A percentile compares a stretch with the other conserved stretches of the same genome.
phyloP scores from a whole-genome alignment of 176 grass and related monocot species.

The Aegilops tauschii region DNA sequence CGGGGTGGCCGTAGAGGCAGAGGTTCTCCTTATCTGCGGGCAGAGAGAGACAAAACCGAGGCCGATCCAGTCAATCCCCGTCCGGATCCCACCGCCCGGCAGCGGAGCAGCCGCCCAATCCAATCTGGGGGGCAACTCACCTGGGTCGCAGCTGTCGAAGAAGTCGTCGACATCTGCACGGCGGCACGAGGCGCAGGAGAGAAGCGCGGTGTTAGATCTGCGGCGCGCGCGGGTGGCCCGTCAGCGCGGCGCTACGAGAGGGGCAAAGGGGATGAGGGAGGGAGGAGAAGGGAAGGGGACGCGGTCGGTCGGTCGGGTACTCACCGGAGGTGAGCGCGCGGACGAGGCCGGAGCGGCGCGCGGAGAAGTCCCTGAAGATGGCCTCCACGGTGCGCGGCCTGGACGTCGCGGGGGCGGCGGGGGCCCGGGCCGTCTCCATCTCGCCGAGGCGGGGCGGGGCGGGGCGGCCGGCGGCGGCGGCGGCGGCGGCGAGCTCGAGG shows the following conservation, averaged over 20 bases:
- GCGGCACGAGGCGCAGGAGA: background rate
- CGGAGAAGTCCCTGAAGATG: constrained; percentile 73
- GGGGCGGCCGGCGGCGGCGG: background rate
- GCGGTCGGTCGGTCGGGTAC: background rate
- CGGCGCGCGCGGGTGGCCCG: background rate
- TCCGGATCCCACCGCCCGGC: constrained; percentile 27
- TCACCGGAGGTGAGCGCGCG: constrained; percentile 74
- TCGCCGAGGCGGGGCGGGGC: background rate
- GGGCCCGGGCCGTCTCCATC: constrained; percentile 45
- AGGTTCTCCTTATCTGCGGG: constrained; percentile 66
- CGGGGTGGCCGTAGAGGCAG: constrained; percentile 63
- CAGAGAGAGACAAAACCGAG: background rate
- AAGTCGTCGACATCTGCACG: constrained; percentile 66
- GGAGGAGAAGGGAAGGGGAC: background rate
- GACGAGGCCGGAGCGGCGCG: constrained; percentile 60
- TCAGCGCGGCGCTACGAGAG: background rate
- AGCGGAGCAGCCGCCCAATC: constrained; percentile 19
- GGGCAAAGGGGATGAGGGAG: background rate
- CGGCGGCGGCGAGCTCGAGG: background rate
- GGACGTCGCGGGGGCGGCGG: background rate
- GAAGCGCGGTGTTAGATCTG: constrained; percentile 42
- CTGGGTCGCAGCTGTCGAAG: constrained; percentile 64
- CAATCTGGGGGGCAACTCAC: constrained; percentile 35
- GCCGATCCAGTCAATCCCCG: constrained; percentile 20
- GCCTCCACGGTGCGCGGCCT: constrained; percentile 70